Base-by-base conservation (phyloP, 495 filamentous ascomycete genomes). In the Podospora fimiseda region DNA sequence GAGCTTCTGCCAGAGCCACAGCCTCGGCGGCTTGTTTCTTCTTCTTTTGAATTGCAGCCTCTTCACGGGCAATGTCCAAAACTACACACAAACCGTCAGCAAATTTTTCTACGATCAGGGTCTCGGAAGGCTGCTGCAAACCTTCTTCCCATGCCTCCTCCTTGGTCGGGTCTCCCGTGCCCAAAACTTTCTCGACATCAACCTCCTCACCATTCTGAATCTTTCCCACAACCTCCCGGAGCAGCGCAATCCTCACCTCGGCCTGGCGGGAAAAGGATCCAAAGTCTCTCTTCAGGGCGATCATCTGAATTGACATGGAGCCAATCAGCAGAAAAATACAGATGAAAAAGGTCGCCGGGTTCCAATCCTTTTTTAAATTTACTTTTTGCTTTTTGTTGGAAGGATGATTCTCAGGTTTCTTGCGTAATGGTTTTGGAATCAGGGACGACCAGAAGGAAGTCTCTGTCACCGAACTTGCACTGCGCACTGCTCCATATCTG, bases 331-430 rank as follows among this genome's bases (percentile, higher is more conserved):
- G 75, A 60, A 89, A 90, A 48, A 96, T 90, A 62, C 88, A 72
- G 60, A 99, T 93, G 73, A 86, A 96, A 61, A 90, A 90, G 1
- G 88, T 96, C 13, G 88, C 88, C 1, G 93, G 94, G 59, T 96
- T 97, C 89, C 89, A 95, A 58, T 82, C 82, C 57, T 85, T 89
- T 48, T 78, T 72, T 21, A 59, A 52, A 43, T 71, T 69, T 19
- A 24, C 40, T 64, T 68, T 59, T 60, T 46, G 6, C 41, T 39
- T 19, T 36, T 24, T 50, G 9, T n/a, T n/a, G n/a, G n/a, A n/a
- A n/a, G n/a, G 37, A 50, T 4, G 48, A 53, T 44, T 48, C 13
- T 55, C 52, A 42, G 36, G 48, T 19, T 30, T 33, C 22, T 15
- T 56, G 40, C 64, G 70, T 24, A 75, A 54, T 16, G 71, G 74